A percentile compares a stretch with the other conserved stretches of the same genome.
Conservation (phyloP, 257 asterid genomes). For the Agastache rugosa region DNA sequence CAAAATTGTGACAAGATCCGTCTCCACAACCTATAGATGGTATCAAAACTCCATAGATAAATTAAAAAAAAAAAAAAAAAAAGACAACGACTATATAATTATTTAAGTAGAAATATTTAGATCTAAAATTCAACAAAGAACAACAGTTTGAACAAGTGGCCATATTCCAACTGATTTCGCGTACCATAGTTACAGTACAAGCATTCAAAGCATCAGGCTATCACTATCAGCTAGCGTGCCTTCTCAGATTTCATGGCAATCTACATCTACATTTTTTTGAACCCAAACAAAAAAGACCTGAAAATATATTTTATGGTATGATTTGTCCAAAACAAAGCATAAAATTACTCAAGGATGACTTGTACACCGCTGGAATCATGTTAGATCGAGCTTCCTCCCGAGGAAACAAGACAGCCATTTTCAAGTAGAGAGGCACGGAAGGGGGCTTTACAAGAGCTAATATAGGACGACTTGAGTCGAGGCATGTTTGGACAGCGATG, state of each 20-base stretch:
- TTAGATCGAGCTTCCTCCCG: constrained; percentile 1
- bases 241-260: not conserved
- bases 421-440: constrained; percentile 63
- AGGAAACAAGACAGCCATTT: constrained; percentile 58
- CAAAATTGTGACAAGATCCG: too few relatives aligned
- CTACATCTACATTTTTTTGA: not conserved
- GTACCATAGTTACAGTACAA: too few relatives aligned
- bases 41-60: too few relatives aligned
- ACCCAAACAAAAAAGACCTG: not conserved
- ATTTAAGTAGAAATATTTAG: too few relatives aligned
- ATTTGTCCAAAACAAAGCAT: not conserved
- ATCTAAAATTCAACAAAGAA: too few relatives aligned
- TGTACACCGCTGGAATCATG: constrained; percentile 3
- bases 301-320: not conserved
- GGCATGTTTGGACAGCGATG: constrained; percentile 90
- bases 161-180: too few relatives aligned
- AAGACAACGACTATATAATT: too few relatives aligned
- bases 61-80: too few relatives aligned
- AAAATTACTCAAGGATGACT: constrained; percentile 1
- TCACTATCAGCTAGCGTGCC: not conserved
- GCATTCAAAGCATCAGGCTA: too few relatives aligned
- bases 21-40: too few relatives aligned
- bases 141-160: too few relatives aligned
- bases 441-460: constrained; percentile 64
- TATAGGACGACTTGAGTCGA: constrained; percentile 71